phyloP scores from a whole-genome alignment of 306 rosid genomes.

The Lupinus albus region DNA sequence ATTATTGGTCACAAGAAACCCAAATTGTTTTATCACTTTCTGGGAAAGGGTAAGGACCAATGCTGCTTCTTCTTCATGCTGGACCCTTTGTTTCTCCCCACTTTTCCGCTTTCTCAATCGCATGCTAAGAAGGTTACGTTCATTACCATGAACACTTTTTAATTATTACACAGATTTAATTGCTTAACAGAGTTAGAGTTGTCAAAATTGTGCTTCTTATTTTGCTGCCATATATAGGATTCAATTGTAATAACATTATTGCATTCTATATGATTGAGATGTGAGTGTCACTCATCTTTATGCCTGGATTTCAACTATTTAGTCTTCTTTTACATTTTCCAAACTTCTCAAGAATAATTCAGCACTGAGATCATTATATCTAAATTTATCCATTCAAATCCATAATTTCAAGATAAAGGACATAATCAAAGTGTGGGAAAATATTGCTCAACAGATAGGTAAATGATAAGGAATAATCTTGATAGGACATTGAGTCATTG shows the following conservation, averaged over 20 bases:
- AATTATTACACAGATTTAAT: too few relatives aligned
- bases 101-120: conserved; percentile 47
- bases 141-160: conserved; percentile 40
- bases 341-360: neutral
- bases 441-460: conserved; percentile 10
- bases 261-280: too few relatives aligned
- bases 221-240: too few relatives aligned
- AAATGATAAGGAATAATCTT: neutral
- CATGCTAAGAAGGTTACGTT: conserved; percentile 31
- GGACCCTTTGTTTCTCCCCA: conserved; percentile 53
- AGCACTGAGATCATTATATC: conserved; percentile 3
- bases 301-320: too few relatives aligned
- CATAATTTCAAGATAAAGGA: neutral
- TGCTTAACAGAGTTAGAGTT: too few relatives aligned
- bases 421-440: neutral
- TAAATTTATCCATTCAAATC: conserved; percentile 24
- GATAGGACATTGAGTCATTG: neutral
- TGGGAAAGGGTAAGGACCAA: conserved; percentile 50
- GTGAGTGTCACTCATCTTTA: too few relatives aligned
- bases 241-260: too few relatives aligned
- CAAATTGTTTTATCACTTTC: conserved; percentile 44
- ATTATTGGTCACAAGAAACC: conserved; percentile 45
- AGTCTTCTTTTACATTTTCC: too few relatives aligned
- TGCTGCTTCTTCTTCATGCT: conserved; percentile 45
- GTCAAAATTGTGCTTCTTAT: too few relatives aligned